phyloP scores from a whole-genome alignment of 2,329 filamentous ascomycete genomes.

The Ophiostoma novo-ulmi region DNA sequence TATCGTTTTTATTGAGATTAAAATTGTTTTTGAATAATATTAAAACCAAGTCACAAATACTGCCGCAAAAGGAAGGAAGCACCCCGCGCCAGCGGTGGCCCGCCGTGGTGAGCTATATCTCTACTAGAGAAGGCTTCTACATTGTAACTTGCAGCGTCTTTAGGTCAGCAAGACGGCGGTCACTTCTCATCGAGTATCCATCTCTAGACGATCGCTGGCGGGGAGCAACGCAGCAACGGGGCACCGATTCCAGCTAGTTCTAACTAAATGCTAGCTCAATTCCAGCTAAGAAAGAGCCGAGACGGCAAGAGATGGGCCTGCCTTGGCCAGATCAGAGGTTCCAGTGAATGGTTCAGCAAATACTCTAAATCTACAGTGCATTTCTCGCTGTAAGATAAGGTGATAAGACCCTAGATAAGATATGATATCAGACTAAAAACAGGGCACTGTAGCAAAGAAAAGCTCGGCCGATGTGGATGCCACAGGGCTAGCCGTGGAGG shows the following conservation, averaged over 20 bases:
- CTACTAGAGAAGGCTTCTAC: not conserved
- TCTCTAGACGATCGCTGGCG: not conserved
- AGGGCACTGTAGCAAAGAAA: not conserved
- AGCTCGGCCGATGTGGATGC: conserved; percentile 4
- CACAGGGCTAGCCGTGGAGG: not conserved
- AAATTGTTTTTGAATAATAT: not conserved
- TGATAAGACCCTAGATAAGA: not conserved
- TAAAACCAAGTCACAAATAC: not conserved
- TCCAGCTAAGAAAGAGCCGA: conserved; percentile 1
- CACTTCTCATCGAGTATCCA: not conserved
- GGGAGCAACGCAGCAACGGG: not conserved
- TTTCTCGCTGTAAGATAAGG: not conserved
- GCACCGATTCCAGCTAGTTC: not conserved
- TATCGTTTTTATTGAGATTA: not conserved
- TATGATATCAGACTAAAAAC: no score
- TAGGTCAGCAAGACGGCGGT: not conserved
- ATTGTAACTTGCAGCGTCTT: not conserved
- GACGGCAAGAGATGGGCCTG: not conserved
- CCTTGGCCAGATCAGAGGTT: not conserved
- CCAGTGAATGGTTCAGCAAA: not conserved
- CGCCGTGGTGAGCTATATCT: not conserved
- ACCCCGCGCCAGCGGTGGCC: conserved; percentile 6
- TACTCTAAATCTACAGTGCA: not conserved
- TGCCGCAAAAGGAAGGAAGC: conserved; percentile 3
- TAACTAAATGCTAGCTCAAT: not conserved